phyloP scores from a whole-genome alignment of 148 eudicot species.

The Gaultheria prostrata region DNA sequence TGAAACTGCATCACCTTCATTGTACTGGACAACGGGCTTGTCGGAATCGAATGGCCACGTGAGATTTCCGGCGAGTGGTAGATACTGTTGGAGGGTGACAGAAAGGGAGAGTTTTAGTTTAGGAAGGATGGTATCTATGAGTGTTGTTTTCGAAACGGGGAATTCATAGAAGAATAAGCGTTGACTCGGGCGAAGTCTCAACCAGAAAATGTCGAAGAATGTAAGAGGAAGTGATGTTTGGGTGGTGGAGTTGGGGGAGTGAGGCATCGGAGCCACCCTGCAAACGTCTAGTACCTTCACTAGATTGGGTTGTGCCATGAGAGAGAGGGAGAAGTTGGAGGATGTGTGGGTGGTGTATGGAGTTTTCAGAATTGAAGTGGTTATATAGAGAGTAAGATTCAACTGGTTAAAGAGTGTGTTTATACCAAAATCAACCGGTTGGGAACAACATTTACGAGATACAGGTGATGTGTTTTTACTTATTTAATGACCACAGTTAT shows the following conservation, averaged over 20 bases:
- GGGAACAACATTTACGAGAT: no score
- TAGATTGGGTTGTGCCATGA: conserved; percentile 9
- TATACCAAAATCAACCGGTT: no score
- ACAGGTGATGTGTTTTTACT: no score
- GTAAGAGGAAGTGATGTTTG: conserved; percentile 7
- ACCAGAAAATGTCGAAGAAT: neutral
- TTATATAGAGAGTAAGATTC: neutral
- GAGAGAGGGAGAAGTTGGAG: neutral
- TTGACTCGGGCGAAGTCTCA: conserved; percentile 8
- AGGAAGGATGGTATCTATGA: neutral
- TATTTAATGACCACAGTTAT: no score
- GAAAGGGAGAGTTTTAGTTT: conserved; percentile 17
- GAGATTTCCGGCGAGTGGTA: conserved; percentile 20
- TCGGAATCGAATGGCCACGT: conserved; percentile 14
- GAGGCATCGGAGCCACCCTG: conserved; percentile 1
- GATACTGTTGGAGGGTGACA: conserved; percentile 1
- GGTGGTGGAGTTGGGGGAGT: neutral
- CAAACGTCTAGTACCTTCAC: conserved; percentile 14
- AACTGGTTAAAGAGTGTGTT: no score
- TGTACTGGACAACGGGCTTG: conserved; percentile 10
- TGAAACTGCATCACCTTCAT: conserved; percentile 8
- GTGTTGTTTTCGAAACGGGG: neutral
- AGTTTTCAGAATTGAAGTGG: neutral
- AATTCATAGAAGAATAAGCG: conserved; percentile 10
- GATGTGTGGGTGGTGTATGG: neutral